Conservation (phyloP, 2,329 filamentous ascomycete species). For the Aspergillus neoniger region DNA sequence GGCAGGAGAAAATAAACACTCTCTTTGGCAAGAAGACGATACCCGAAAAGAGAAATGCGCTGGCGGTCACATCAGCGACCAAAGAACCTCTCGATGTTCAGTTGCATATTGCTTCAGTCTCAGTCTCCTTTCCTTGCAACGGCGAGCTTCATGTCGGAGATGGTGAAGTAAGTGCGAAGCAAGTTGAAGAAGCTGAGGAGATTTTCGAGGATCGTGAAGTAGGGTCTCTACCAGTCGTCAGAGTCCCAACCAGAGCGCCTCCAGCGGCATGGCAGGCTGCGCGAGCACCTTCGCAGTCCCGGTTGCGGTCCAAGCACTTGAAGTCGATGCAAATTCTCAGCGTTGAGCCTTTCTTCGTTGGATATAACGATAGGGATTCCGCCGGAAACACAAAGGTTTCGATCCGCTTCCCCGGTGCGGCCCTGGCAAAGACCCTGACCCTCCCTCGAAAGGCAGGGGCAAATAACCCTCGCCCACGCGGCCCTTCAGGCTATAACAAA, state of each 20-base stretch:
- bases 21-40: slow-evolving; percentile 66
- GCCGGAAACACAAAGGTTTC: slow-evolving; percentile 41
- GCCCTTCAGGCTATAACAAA: slow-evolving; percentile 32
- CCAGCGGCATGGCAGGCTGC: slow-evolving; percentile 65
- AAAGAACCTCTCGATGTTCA: slow-evolving; percentile 66
- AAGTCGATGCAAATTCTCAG: slow-evolving; percentile 58
- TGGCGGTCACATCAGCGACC: slow-evolving; percentile 68
- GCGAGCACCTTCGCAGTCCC: slow-evolving; percentile 35
- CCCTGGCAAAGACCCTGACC: slow-evolving; percentile 44
- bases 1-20: slow-evolving; percentile 84
- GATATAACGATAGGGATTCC: slow-evolving; percentile 40
- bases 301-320: slow-evolving; percentile 48
- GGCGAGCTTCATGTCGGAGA: slow-evolving; percentile 44
- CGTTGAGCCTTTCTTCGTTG: slow-evolving; percentile 48
- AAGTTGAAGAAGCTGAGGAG: slow-evolving; percentile 75
- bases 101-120: slow-evolving; percentile 56
- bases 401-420: slow-evolving; percentile 53
- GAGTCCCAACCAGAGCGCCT: slow-evolving; percentile 64
- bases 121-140: slow-evolving; percentile 67
- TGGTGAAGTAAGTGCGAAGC: slow-evolving; percentile 60
- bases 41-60: slow-evolving; percentile 53
- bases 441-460: slow-evolving; percentile 38
- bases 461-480: slow-evolving; percentile 29
- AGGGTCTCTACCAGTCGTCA: slow-evolving; percentile 72
- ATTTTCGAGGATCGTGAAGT: slow-evolving; percentile 82